A percentile compares a stretch with the other conserved stretches of the same genome.
Conservation (phyloP, 2,329 filamentous ascomycete species). For the Xylaria sp. region DNA sequence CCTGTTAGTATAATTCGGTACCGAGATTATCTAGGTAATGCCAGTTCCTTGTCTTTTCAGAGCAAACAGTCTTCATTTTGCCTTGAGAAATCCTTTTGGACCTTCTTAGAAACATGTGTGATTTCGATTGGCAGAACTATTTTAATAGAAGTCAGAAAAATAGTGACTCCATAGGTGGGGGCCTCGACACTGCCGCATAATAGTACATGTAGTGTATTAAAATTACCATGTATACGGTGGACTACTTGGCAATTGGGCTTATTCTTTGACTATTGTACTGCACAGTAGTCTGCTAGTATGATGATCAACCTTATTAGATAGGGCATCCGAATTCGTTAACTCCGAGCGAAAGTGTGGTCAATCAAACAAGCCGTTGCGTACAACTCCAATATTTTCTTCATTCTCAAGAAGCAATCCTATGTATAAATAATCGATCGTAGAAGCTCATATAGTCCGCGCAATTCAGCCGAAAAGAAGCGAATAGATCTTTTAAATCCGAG, state of each 20-base stretch:
- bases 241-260: neutral
- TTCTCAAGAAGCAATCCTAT: neutral
- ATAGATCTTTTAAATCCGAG: too few relatives aligned
- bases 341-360: neutral
- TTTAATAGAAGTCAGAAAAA: neutral
- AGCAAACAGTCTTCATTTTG: neutral
- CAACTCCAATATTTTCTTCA: neutral
- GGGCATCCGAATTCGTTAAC: conserved; percentile 2
- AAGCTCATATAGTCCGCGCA: too few relatives aligned
- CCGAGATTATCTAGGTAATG: neutral
- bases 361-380: neutral
- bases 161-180: conserved; percentile 3
- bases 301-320: neutral
- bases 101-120: neutral
- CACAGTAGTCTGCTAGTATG: neutral
- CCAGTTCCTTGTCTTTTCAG: neutral
- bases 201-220: neutral
- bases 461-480: too few relatives aligned
- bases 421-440: too few relatives aligned
- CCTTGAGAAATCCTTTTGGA: neutral
- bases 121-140: neutral
- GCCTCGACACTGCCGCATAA: conserved; percentile 11
- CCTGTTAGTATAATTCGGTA: neutral
- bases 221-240: too few relatives aligned
- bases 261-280: neutral